A percentile compares a stretch with the other conserved stretches of the same genome.
phyloP scores from a whole-genome alignment of 441 rosid genomes.

The Euphorbia schlechtendalii region DNA sequence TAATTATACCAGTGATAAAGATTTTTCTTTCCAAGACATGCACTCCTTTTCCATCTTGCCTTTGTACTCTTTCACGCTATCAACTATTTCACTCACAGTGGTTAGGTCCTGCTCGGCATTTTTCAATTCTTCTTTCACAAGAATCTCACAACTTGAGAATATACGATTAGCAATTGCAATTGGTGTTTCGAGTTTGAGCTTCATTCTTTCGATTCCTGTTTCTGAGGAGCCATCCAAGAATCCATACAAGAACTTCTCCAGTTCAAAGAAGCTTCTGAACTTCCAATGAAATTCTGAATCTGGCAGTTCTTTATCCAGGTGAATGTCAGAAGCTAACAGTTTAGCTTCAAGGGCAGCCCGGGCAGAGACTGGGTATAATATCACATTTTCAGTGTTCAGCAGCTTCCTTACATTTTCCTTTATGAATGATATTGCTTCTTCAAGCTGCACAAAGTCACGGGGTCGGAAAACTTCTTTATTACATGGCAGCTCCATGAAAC shows the following conservation, averaged over 20 bases:
- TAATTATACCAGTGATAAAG: slow-evolving; percentile 57
- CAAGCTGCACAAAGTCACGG: slow-evolving; percentile 52
- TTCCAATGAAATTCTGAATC: slow-evolving; percentile 45
- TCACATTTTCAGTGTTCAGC: slow-evolving; percentile 62
- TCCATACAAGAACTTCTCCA: slow-evolving; percentile 66
- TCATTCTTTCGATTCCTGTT: slow-evolving; percentile 76
- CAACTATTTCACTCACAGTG: slow-evolving; percentile 42
- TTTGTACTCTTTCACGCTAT: slow-evolving; percentile 42
- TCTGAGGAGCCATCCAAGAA: slow-evolving; percentile 81
- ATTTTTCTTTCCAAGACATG: slow-evolving; percentile 65
- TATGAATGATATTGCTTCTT: slow-evolving; percentile 77
- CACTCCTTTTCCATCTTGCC: slow-evolving; percentile 72
- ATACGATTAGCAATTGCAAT: slow-evolving; percentile 72
- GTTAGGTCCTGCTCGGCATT: slow-evolving; percentile 60
- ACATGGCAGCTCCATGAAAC: slow-evolving; percentile 13
- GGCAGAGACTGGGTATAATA: slow-evolving; percentile 75
- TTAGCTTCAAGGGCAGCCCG: slow-evolving; percentile 81
- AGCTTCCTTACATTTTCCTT: slow-evolving; percentile 70
- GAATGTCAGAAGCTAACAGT: slow-evolving; percentile 45
- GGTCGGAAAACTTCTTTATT: slow-evolving; percentile 6
- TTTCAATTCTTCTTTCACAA: slow-evolving; percentile 48
- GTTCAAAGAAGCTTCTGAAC: slow-evolving; percentile 50
- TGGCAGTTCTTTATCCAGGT: slow-evolving; percentile 34
- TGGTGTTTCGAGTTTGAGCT: slow-evolving; percentile 92
- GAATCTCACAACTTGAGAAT: slow-evolving; percentile 61